Percentiles rank a stretch among this genome's conserved stretches.
phyloP scores from a whole-genome alignment of 345 rosid genomes.

The Sapria himalayana region DNA sequence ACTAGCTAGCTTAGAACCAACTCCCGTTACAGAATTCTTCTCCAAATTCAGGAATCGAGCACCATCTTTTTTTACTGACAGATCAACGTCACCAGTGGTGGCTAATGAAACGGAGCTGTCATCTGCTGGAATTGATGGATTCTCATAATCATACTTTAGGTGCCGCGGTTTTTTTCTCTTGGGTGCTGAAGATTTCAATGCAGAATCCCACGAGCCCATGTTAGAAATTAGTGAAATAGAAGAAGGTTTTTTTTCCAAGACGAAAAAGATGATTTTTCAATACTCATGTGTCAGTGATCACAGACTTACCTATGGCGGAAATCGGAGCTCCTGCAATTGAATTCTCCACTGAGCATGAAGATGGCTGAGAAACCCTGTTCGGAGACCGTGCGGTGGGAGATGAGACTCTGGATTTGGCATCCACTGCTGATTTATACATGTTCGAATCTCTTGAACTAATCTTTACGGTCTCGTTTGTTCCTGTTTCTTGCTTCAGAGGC shows the following conservation, averaged over 20 bases:
- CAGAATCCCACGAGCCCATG: conserved; percentile 1
- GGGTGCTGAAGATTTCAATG: conserved; percentile 37
- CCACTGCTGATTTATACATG: conserved; percentile 17
- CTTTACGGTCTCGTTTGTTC: conserved; percentile 20
- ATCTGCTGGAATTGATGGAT: conserved; percentile 20
- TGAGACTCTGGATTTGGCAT: conserved; percentile 70
- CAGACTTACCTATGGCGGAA: conserved; percentile 40
- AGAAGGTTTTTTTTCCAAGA: no score
- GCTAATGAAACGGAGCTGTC: conserved; percentile 23
- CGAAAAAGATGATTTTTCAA: not conserved
- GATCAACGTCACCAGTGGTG: conserved; percentile 35
- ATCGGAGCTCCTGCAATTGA: conserved; percentile 31
- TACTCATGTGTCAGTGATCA: not conserved
- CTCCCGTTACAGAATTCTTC: conserved; percentile 11
- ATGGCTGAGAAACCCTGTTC: conserved; percentile 24
- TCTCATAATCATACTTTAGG: conserved; percentile 66
- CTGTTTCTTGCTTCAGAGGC: conserved; percentile 36
- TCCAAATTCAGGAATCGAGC: conserved; percentile 22
- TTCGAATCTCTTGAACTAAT: conserved; percentile 18
- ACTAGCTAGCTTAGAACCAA: conserved; percentile 11
- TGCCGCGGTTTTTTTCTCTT: conserved; percentile 85
- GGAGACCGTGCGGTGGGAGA: conserved; percentile 68
- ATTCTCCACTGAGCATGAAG: conserved; percentile 32
- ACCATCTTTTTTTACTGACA: conserved; percentile 24
- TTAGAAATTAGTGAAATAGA: not conserved